These are phyloP conservation scores for Coccinonectria pachysandricola DNA, from an alignment of 2,329 filamentous ascomycete genomes.

Conservation along the genomic window DNA sequence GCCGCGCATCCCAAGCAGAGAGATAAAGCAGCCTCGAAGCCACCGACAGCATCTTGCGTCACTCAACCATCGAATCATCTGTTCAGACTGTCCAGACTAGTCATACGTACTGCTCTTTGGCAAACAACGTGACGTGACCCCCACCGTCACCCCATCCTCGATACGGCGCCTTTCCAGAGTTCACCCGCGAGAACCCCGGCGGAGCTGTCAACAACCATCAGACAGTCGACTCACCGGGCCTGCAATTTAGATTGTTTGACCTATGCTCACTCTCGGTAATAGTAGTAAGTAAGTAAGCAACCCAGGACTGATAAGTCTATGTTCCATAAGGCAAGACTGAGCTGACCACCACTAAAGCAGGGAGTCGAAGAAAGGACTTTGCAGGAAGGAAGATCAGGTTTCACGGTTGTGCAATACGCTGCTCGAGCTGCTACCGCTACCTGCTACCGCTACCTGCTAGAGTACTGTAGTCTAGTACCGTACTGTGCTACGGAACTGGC, in stretches of 20 bases:
- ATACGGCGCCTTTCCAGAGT: too few species aligned
- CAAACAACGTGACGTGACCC: constrained; percentile 18
- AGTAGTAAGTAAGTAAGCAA: too few species aligned
- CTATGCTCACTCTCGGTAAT: constrained; percentile 4
- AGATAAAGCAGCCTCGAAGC: neutral
- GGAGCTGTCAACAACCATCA: too few species aligned
- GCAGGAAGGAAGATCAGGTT: neutral
- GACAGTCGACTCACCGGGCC: constrained; percentile 3
- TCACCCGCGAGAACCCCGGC: too few species aligned
- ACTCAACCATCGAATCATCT: neutral
- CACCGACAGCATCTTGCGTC: constrained; percentile 1
- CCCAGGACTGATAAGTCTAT: too few species aligned
- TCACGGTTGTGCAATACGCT: neutral
- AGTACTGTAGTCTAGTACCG: neutral
- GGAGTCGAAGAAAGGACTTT: too few species aligned
- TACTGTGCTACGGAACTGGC: neutral
- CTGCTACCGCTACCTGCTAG: neutral
- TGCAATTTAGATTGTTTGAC: constrained; percentile 5
- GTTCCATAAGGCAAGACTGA: too few species aligned
- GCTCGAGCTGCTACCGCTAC: neutral
- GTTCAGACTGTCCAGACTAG: neutral
- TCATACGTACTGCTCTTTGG: constrained; percentile 1
- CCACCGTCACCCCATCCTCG: constrained; percentile 19
- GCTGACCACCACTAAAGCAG: too few species aligned
- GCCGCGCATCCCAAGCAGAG: neutral